Evolutionary conservation across 2,329 filamentous ascomycete species (phyloP).

Genomic region (Cyphellophora europaea): DNA sequence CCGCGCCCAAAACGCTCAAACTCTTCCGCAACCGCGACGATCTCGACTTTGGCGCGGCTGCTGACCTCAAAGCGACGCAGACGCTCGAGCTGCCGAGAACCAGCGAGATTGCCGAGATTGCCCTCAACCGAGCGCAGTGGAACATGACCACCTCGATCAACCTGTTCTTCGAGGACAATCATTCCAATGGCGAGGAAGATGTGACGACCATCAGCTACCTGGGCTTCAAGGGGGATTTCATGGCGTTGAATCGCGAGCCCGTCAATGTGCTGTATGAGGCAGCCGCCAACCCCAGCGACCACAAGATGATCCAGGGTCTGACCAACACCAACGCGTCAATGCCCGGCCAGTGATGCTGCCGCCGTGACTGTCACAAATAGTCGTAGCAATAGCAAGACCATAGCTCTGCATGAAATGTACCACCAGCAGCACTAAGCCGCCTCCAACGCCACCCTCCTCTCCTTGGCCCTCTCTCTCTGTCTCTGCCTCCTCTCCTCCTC

Average conservation of each 20-base stretch:
- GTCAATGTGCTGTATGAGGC: slow-evolving; percentile 86
- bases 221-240: slow-evolving; percentile 92
- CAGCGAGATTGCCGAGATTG: slow-evolving; percentile 71
- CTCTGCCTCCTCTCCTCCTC: slow-evolving; percentile 22
- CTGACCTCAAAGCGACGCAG: slow-evolving; percentile 63
- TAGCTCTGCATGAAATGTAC: slow-evolving; percentile 6
- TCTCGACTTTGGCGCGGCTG: slow-evolving; percentile 72
- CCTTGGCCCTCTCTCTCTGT: slow-evolving; percentile 23
- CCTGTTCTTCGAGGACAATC: slow-evolving; percentile 90
- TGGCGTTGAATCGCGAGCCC: slow-evolving; percentile 73
- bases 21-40: slow-evolving; percentile 80
- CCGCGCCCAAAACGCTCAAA: slow-evolving; percentile 73
- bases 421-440: slow-evolving; percentile 10
- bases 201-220: slow-evolving; percentile 71
- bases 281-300: slow-evolving; percentile 83
- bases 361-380: too few species aligned
- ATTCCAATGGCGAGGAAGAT: slow-evolving; percentile 69
- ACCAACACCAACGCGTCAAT: slow-evolving; percentile 28
- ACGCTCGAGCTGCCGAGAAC: slow-evolving; percentile 54
- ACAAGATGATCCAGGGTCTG: slow-evolving; percentile 43
- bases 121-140: slow-evolving; percentile 81
- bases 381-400: neutral
- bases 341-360: slow-evolving; percentile 35
- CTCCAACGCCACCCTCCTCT: slow-evolving; percentile 21
- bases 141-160: slow-evolving; percentile 72